Base-by-base conservation (phyloP, 176 grass and related monocot genomes). In the Ampelocalamus luodianensis region DNA sequence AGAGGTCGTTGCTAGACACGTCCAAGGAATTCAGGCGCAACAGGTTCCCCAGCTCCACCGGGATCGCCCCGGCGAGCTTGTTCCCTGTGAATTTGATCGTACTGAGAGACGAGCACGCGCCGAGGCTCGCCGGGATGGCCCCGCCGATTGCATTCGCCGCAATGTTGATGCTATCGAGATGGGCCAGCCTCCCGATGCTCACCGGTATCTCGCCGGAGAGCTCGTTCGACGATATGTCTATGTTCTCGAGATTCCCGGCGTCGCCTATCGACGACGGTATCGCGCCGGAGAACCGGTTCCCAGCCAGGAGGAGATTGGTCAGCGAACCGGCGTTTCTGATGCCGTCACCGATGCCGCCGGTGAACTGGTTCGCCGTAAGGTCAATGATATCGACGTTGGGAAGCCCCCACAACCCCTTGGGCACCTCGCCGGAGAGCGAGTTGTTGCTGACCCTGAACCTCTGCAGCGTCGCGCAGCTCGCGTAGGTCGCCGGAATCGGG, bases 391-490 rank as follows among this genome's bases (percentile, higher is more conserved):
- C 65, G 54, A 83, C 80, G n/a, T 81, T 82, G 4, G 93, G 96
- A 0, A 98, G 85, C 5, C 70, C 77, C 93, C 93, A 98, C 4
- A 98, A 23, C 10, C 96, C 96, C 14, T 67, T 79, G 51, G 96
- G 96, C 60, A 98, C 93, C 3, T 84, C 72, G 67, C 96, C 93
- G 32, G 89, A 74, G 34, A 98, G 87, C 7, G 6, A 66, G 79
- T 98, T 98, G 8, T 92, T 93, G 89, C 55, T 95, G 61, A 93
- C 93, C 20, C 96, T 50, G 72, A 98, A 89, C 79, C 96, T 66
- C 48, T 3, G 0, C 48, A 98, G 65, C 20, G 89, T 85, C 64
- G 66, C 78, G 79, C 96, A 98, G 37, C 29, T 64, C 0, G 79
- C 91, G 82, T 98, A 98, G 54, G 77, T 92, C 20, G 72, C 56